A percentile compares a stretch with the other conserved stretches of the same genome.
Conservation (phyloP, 495 filamentous ascomycete species). For the Aspergillus sparsus region DNA sequence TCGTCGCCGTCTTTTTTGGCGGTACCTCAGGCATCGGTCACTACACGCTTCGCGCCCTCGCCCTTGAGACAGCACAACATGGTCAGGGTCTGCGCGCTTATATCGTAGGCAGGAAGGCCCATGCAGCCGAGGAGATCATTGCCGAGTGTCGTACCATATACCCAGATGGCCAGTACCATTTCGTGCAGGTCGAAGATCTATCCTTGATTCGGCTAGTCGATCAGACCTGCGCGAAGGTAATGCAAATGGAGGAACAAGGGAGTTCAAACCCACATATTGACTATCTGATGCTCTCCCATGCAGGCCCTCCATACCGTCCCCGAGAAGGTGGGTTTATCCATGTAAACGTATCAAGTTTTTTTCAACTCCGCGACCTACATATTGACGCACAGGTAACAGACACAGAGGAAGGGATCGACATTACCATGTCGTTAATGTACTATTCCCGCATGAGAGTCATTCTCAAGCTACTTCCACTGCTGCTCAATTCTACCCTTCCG, state of each 20-base stretch:
- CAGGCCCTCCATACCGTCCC: neutral
- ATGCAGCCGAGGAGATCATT: conserved; percentile 12
- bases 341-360: neutral
- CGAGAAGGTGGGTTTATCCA: neutral
- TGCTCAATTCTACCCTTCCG: conserved; percentile 9
- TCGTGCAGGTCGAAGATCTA: conserved; percentile 2
- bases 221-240: conserved; percentile 3
- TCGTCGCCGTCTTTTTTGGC: conserved; percentile 21
- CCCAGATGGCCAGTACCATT: neutral
- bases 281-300: conserved; percentile 15
- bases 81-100: conserved; percentile 14
- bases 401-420: conserved; percentile 11
- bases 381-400: conserved; percentile 2
- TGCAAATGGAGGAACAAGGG: neutral
- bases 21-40: conserved; percentile 19
- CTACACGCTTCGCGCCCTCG: conserved; percentile 13
- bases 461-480: conserved; percentile 10
- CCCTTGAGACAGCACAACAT: neutral
- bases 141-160: conserved; percentile 8
- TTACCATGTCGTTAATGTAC: conserved; percentile 10
- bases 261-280: conserved; percentile 5
- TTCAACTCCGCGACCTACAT: neutral
- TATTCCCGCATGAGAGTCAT: conserved; percentile 15
- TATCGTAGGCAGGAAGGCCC: conserved; percentile 8
- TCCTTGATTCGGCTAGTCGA: conserved; percentile 8